Conservation (phyloP, 805 yeast species). For the Torulaspora gathmanii region DNA sequence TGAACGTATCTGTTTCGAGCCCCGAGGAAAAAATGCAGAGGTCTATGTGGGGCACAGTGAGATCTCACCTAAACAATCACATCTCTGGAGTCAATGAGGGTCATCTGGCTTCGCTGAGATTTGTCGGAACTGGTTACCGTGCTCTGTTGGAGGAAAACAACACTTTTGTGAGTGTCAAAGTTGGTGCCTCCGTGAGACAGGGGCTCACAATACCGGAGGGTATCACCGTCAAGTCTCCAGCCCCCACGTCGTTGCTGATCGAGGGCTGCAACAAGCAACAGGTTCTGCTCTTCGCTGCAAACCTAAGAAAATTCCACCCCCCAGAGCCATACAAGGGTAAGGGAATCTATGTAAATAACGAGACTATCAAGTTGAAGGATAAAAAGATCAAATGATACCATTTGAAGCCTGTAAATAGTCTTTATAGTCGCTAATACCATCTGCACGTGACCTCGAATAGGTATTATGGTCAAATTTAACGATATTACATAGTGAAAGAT, state of each 20-base stretch:
- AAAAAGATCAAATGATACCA: slow-evolving; percentile 74
- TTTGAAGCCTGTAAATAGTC: background rate
- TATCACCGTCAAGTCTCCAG: slow-evolving; percentile 67
- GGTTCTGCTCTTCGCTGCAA: slow-evolving; percentile 83
- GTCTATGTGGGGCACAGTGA: slow-evolving; percentile 91
- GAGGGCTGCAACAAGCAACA: slow-evolving; percentile 88
- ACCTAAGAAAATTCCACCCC: slow-evolving; percentile 77
- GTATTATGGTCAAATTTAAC: background rate
- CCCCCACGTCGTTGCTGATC: slow-evolving; percentile 77
- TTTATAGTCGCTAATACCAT: slow-evolving; percentile 3
- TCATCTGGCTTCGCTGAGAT: slow-evolving; percentile 76
- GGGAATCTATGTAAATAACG: slow-evolving; percentile 89
- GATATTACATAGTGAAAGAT: background rate
- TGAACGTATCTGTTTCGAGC: slow-evolving; percentile 55
- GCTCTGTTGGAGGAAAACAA: slow-evolving; percentile 64
- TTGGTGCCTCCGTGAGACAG: slow-evolving; percentile 82
- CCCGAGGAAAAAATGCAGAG: slow-evolving; percentile 61
- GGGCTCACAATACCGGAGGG: slow-evolving; percentile 74
- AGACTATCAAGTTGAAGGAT: slow-evolving; percentile 84
- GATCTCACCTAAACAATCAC: slow-evolving; percentile 72
- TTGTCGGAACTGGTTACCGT: slow-evolving; percentile 97
- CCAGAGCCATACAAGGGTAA: slow-evolving; percentile 99
- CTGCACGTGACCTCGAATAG: background rate
- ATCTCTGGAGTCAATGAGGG: slow-evolving; percentile 90
- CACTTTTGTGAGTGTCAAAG: slow-evolving; percentile 66